These are phyloP conservation scores for Moesziomyces globuligerus DNA, from an alignment of 1,284 basidiomycete species.

Conservation along the genomic window DNA sequence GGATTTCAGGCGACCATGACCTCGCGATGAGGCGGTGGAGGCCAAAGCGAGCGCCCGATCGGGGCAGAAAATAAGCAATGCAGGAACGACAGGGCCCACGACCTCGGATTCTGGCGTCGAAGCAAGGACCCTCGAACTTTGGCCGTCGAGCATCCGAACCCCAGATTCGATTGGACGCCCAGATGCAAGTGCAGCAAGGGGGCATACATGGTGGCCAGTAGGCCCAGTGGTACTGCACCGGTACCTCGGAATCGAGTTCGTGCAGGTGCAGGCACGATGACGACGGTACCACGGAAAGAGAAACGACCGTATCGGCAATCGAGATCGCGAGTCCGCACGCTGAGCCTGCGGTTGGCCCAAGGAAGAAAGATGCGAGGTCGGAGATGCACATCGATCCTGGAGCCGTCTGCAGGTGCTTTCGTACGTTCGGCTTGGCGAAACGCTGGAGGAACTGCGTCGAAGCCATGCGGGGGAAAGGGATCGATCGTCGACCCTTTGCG, in stretches of 20 bases:
- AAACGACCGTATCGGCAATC: not conserved
- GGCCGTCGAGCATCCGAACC: not conserved
- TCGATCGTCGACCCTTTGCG: too few species aligned
- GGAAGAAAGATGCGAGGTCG: not conserved
- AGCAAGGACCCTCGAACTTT: not conserved
- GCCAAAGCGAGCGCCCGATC: not conserved
- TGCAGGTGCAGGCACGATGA: not conserved
- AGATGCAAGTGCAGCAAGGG: not conserved
- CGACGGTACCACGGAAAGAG: not conserved
- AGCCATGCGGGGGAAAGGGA: not conserved
- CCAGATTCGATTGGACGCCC: not conserved
- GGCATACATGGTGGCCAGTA: not conserved
- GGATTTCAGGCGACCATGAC: not conserved
- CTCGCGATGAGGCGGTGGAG: not conserved
- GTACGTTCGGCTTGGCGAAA: not conserved
- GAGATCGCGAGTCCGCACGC: not conserved
- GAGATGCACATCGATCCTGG: too few species aligned
- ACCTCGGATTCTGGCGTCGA: not conserved
- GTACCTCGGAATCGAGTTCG: not conserved
- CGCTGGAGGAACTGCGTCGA: not conserved
- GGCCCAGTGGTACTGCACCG: too few species aligned
- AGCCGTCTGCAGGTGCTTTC: not conserved
- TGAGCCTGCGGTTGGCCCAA: not conserved
- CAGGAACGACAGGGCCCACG: not conserved
- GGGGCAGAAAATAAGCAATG: not conserved